Evolutionary conservation across 495 filamentous ascomycete genomes (phyloP).

Genomic region (Halenospora varia): DNA sequence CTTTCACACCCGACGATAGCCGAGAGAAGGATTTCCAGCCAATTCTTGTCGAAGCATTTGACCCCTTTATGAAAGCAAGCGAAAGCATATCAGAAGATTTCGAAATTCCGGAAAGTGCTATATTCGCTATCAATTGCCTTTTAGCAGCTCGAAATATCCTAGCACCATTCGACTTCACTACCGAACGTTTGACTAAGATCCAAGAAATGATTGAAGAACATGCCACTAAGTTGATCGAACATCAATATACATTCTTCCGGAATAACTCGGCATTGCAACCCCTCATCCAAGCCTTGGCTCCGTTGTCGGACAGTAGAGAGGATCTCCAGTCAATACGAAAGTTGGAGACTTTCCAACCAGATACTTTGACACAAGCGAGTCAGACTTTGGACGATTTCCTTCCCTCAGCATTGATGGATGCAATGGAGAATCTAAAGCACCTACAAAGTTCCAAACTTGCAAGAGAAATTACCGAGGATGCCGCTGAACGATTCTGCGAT

Average conservation of each 20-base stretch:
- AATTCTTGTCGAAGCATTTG: slow-evolving; percentile 76
- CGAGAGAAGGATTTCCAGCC: slow-evolving; percentile 67
- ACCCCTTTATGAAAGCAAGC: slow-evolving; percentile 77
- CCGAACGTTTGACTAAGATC: slow-evolving; percentile 37
- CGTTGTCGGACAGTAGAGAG: slow-evolving; percentile 44
- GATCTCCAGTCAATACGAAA: slow-evolving; percentile 43
- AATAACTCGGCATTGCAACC: slow-evolving; percentile 66
- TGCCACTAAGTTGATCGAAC: slow-evolving; percentile 42
- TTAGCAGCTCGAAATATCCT: slow-evolving; percentile 51
- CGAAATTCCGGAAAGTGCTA: slow-evolving; percentile 50
- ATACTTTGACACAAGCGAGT: slow-evolving; percentile 57
- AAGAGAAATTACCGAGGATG: slow-evolving; percentile 74
- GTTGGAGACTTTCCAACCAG: slow-evolving; percentile 58
- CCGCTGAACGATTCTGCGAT: slow-evolving; percentile 79
- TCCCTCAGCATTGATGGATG: slow-evolving; percentile 89
- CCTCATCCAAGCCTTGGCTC: slow-evolving; percentile 50
- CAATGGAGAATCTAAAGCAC: slow-evolving; percentile 69
- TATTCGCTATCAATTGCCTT: slow-evolving; percentile 83
- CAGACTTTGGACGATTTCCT: slow-evolving; percentile 88
- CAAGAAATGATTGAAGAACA: slow-evolving; percentile 40
- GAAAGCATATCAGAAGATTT: slow-evolving; percentile 63
- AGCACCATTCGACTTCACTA: slow-evolving; percentile 53
- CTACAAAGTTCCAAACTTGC: slow-evolving; percentile 67
- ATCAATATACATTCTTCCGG: slow-evolving; percentile 66
- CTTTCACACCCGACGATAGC: slow-evolving; percentile 50